Percentiles rank a stretch among this genome's conserved stretches.
These are phyloP conservation scores for Solanum microdontum DNA, from an alignment of 257 asterid species.

Conservation along the genomic window DNA sequence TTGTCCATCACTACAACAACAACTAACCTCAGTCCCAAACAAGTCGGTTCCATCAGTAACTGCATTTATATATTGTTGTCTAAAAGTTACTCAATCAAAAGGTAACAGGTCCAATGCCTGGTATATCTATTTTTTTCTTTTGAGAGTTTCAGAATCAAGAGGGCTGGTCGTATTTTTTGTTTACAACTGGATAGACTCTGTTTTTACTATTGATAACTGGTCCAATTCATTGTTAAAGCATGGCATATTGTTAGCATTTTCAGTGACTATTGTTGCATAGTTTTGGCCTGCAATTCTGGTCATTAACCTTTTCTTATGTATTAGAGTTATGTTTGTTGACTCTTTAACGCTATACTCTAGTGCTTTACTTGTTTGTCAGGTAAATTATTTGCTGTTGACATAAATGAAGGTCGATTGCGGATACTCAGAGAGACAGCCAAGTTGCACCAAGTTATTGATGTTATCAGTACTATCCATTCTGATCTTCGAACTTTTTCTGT, in stretches of 20 bases:
- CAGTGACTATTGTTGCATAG: not conserved
- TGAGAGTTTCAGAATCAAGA: not conserved
- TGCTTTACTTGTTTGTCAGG: slow-evolving; percentile 34
- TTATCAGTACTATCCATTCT: slow-evolving; percentile 53
- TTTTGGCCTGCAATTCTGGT: not conserved
- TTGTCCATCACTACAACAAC: not conserved
- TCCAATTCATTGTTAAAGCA: not conserved
- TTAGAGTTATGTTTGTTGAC: not conserved
- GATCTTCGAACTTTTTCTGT: slow-evolving; percentile 66
- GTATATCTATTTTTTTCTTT: not conserved
- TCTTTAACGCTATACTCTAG: not conserved
- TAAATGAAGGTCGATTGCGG: slow-evolving; percentile 81
- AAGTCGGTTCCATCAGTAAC: not conserved
- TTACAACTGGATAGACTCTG: not conserved
- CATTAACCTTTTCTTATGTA: not conserved
- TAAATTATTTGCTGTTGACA: slow-evolving; percentile 60
- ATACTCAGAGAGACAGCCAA: slow-evolving; percentile 83
- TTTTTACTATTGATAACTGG: not conserved
- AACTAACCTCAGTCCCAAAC: not conserved
- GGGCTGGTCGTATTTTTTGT: not conserved
- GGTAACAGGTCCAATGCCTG: not conserved
- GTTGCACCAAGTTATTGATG: slow-evolving; percentile 44
- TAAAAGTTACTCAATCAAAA: not conserved
- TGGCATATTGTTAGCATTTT: not conserved
- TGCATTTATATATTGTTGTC: not conserved